A percentile compares a stretch with the other conserved stretches of the same genome.
Evolutionary conservation across 495 filamentous ascomycete genomes (phyloP).

Genomic region (Geopyxis carbonaria): DNA sequence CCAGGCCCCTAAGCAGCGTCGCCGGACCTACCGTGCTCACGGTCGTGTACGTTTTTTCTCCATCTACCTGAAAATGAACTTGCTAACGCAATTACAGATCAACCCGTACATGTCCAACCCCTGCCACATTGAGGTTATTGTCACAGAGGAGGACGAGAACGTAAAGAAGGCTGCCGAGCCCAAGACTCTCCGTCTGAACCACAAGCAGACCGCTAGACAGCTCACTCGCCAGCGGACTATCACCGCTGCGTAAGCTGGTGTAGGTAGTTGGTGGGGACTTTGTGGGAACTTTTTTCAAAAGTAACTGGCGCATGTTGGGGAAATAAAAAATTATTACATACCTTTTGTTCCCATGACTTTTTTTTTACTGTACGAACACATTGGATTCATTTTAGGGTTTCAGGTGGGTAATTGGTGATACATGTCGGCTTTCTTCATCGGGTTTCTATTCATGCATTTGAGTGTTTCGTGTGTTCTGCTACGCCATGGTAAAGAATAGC

Average conservation of each 20-base stretch:
- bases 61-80: not conserved
- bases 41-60: slow-evolving; percentile 66
- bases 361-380: slow-evolving; percentile 8
- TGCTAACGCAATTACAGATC: slow-evolving; percentile 42
- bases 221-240: slow-evolving; percentile 52
- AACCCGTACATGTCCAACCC: slow-evolving; percentile 99
- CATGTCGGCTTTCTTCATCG: no score
- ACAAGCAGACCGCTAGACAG: slow-evolving; percentile 73
- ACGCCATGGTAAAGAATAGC: no score
- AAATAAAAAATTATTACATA: slow-evolving; percentile 5
- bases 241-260: slow-evolving; percentile 52
- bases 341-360: slow-evolving; percentile 6
- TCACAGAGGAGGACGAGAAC: slow-evolving; percentile 86
- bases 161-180: slow-evolving; percentile 64
- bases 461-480: no score
- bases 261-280: not conserved
- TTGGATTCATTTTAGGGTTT: slow-evolving; percentile 6
- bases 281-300: slow-evolving; percentile 2
- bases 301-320: slow-evolving; percentile 6
- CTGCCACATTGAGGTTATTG: slow-evolving; percentile 98
- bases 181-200: slow-evolving; percentile 48
- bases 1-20: slow-evolving; percentile 95
- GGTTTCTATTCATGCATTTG: no score
- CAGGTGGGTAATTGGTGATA: no score
- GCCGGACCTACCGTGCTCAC: slow-evolving; percentile 97